These are phyloP conservation scores for Chenopodium quinoa DNA, from an alignment of 148 eudicot species.

Conservation along the genomic window DNA sequence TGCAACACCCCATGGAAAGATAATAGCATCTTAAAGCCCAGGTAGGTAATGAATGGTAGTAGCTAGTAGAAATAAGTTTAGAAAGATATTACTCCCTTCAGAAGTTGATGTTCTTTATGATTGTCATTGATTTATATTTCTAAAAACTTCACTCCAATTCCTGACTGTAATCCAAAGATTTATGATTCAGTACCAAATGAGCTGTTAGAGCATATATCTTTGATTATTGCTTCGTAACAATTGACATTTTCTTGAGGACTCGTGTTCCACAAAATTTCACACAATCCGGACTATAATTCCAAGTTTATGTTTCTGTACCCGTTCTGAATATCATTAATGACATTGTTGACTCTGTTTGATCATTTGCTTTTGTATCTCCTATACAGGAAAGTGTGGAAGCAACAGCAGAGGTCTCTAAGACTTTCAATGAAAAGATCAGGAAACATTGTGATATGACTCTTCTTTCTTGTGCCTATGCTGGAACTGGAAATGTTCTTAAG, in stretches of 20 bases:
- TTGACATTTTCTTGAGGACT: no score
- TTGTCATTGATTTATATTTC: background rate
- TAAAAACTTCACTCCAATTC: background rate
- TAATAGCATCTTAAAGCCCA: background rate
- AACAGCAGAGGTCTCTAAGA: constrained; percentile 88
- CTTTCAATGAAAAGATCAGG: constrained; percentile 82
- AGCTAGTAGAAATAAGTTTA: background rate
- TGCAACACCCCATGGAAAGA: background rate
- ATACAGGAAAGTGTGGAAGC: constrained; percentile 86
- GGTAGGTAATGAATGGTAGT: background rate
- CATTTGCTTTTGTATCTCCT: background rate
- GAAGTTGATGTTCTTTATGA: background rate
- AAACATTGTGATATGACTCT: constrained; percentile 91
- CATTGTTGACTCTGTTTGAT: background rate
- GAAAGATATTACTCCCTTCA: background rate
- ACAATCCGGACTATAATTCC: background rate
- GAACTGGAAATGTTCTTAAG: constrained; percentile 96
- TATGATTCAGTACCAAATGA: background rate
- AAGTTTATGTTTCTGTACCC: background rate
- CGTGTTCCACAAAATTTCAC: background rate
- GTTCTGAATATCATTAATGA: background rate
- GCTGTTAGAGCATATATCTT: background rate
- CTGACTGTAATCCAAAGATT: background rate
- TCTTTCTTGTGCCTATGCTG: constrained; percentile 97
- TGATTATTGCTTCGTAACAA: no score